Base-by-base conservation (phyloP, 176 grass and related monocot genomes). In the Stipa capillata region DNA sequence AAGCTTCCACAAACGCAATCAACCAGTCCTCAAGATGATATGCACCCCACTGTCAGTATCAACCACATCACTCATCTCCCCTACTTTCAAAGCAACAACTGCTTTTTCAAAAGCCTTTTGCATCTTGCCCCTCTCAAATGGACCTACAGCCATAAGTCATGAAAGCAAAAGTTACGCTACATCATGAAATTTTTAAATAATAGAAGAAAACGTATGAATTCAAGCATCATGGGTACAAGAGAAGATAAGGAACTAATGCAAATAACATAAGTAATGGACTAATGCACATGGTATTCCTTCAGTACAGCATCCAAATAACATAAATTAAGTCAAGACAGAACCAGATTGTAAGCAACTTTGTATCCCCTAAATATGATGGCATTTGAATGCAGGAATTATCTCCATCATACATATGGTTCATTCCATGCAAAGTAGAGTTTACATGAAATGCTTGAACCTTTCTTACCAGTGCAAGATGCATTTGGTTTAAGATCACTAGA, bases 71-170 rank as follows among this genome's bases (percentile, higher is more conserved):
- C 92, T 98, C 10, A 94, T 90, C 25, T 98, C 92, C 51, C 96
- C 88, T 20, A 93, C 87, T 80, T 90, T 87, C 60, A 98, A 87
- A 41, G 87, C 87, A 75, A 89, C 81, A 7, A 86, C 44, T 49
- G 85, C 90, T 69, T 93, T 93, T 82, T 98, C 96, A 56, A 98
- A 94, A 79, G 90, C 32, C 69, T 94, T 94, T 54, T 98, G 92
- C 96, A 98, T 98, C 84, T 89, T 89, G 27, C 96, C 90, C 40
- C 81, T 87, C 28, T 88, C 90, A 78, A 98, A 98, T 64, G 79
- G 27, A 83, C 95, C 95, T 98, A 81, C 68, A 44, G 21, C 27
- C 71, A 66, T 88, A 84, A 41, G 35, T 13, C 5, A 4, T 43
- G 21, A 54, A 54, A 13, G 24, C 53, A 45, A 47, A 74, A 57